Evolutionary conservation across 2,329 filamentous ascomycete species (phyloP), one percentile per base, ranked within the genome.

Genomic region (Dactylellina parvicollis): DNA sequence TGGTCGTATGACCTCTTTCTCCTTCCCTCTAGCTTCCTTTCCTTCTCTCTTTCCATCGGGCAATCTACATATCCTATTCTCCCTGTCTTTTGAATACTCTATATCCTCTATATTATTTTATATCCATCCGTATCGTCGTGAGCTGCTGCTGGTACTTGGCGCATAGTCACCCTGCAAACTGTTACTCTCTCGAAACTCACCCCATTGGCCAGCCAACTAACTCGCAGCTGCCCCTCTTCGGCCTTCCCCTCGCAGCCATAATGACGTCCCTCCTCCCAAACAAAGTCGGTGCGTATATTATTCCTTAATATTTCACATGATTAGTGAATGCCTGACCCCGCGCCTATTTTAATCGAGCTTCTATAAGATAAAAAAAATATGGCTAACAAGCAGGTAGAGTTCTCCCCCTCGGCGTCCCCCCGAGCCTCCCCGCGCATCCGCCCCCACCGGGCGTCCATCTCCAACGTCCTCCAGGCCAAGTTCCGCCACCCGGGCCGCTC

Each of bases 1-100:
- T 55, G 64, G 64, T 69, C 64, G 64, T 24, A 54, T 69, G 64
- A 69, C 64, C 64, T 54, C 28, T 69, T 61, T 55, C 46, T 38
- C 36, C 34, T 34, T 66, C 54, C 54, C 50, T 30, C 18, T 49
- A 49, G 44, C 44, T 49, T 30, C 10, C 9, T 40, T 20, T 40
- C 30, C 10, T 20, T 40, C 12, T 49, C 10, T 28, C 30, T 36
- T 34, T 34, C 2, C 20, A 20, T 20, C 24, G 9, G 2, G n/a
- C 14, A 47, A 28, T 36, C n/a, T 49, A 10, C 8, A 22, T 40
- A 9, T 22, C 32, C 34, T n/a, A n/a, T n/a, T 55, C 20, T 42
- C 16, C 18, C n/a, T 28, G 14, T 42, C 9, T n/a, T 20, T 16
- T 42, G 7, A 38, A 57, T 49, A 24, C 12, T n/a, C n/a, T n/a